Conservation (phyloP, 2,329 filamentous ascomycete genomes). For the Setomelanomma holmii region DNA sequence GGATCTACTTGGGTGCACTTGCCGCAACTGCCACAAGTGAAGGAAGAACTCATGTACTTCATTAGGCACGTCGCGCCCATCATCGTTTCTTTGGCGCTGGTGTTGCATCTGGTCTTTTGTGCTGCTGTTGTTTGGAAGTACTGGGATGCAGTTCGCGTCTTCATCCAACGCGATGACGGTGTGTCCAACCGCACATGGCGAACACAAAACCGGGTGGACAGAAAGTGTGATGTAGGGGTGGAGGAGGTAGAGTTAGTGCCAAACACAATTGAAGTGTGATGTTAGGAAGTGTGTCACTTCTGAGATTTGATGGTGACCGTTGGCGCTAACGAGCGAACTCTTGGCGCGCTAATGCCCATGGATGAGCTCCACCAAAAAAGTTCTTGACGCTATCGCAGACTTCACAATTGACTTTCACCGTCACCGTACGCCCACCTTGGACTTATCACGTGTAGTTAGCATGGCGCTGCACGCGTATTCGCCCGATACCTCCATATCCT, state of each 20-base stretch:
- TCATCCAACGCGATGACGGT: slow-evolving; percentile 25
- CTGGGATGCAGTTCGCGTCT: slow-evolving; percentile 26
- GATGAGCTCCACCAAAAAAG: slow-evolving; percentile 12
- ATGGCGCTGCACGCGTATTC: slow-evolving; percentile 46
- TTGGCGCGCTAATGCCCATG: slow-evolving; percentile 4
- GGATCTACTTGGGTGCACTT: slow-evolving; percentile 20
- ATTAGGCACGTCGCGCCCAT: slow-evolving; percentile 18
- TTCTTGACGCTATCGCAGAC: slow-evolving; percentile 6
- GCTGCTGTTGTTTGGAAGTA: slow-evolving; percentile 18
- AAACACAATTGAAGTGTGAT: neutral
- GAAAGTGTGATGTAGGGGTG: neutral
- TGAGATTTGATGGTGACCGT: neutral
- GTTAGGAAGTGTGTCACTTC: neutral
- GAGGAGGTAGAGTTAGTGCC: neutral
- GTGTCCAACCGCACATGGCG: slow-evolving; percentile 13
- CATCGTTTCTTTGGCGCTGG: slow-evolving; percentile 19
- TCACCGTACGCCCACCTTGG: neutral
- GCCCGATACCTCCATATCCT: slow-evolving; percentile 49
- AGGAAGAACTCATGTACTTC: slow-evolving; percentile 21
- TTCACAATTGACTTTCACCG: neutral
- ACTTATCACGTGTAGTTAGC: slow-evolving; percentile 11
- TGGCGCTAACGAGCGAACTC: slow-evolving; percentile 3
- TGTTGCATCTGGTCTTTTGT: slow-evolving; percentile 26
- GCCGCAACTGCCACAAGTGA: slow-evolving; percentile 20
- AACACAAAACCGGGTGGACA: neutral